Evolutionary conservation across 1,139 yeast genomes (phyloP), one percentile per base, ranked within the genome.

Genomic region (Geotrichum restrictum): DNA sequence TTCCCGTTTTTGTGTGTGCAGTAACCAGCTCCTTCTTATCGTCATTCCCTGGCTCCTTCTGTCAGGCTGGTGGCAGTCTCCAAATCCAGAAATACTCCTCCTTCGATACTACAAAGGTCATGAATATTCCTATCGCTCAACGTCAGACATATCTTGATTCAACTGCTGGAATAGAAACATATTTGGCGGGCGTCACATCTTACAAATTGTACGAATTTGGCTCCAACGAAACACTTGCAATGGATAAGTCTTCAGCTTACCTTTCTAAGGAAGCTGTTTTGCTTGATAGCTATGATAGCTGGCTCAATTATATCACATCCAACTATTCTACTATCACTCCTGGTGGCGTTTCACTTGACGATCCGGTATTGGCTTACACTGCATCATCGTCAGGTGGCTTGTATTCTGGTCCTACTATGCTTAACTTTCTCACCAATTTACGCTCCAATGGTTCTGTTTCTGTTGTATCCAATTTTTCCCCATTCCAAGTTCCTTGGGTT

Each of bases 401-500:
- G 18, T 55, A 57, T 38, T 60, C 61, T 11, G 68, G 63, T 0
- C 59, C 64, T 7, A 48, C 61, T 19, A 52, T 65, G 58, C 51
- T 68, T 52, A 69, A 67, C 47, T 47, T 66, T 40, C 56, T 63
- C 36, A 61, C 64, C 51, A 69, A 69, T 48, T 32, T 68, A 24
- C 59, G 60, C 21, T 57, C 60, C 24, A 67, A 69, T 54, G 70
- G 71, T 1, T 54, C 64, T 0, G 59, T 57, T 1, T 56, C 62
- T 1, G 52, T 69, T n/a, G 57, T 64, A 14, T 57, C 72, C 8
- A 58, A 66, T 53, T 67, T 61, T 40, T 67, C 71, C 6, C 69
- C 69, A 3, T 68, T 69, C 51, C 71, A 67, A 51, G 57, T 59
- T 42, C 62, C 67, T 0, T 69, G 70, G 69, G 56, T 64, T 2